phyloP scores from a whole-genome alignment of 108 stramenopile species.

The Nitzschia sp. region DNA sequence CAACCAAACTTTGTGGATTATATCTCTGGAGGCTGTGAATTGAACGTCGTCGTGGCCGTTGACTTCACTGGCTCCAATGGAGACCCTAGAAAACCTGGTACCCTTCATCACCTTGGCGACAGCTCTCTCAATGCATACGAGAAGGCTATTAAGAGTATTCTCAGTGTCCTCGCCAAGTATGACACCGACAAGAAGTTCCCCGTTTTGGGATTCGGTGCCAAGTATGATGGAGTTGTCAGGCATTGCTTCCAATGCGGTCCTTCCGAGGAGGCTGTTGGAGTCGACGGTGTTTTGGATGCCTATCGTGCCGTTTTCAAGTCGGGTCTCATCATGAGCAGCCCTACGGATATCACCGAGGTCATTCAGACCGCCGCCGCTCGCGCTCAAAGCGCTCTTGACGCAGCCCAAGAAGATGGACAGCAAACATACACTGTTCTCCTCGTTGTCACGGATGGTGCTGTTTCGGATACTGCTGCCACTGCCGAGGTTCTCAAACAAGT shows the following conservation, averaged over 20 bases:
- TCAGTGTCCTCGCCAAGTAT: slow-evolving; percentile 66
- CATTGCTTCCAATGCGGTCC: slow-evolving; percentile 77
- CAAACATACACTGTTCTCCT: slow-evolving; percentile 81
- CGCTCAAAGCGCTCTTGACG: slow-evolving; percentile 42
- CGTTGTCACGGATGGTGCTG: slow-evolving; percentile 85
- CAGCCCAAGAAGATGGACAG: slow-evolving; percentile 31
- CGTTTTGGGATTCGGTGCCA: slow-evolving; percentile 90
- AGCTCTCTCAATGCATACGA: slow-evolving; percentile 63
- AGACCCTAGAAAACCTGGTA: slow-evolving; percentile 72
- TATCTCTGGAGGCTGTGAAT: slow-evolving; percentile 51
- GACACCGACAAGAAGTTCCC: slow-evolving; percentile 83
- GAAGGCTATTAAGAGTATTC: slow-evolving; percentile 67
- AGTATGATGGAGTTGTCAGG: slow-evolving; percentile 70
- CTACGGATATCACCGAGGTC: slow-evolving; percentile 84
- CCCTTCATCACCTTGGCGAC: slow-evolving; percentile 62
- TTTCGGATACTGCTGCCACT: slow-evolving; percentile 76
- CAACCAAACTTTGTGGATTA: slow-evolving; percentile 50
- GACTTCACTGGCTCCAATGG: slow-evolving; percentile 87
- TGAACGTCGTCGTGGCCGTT: slow-evolving; percentile 73
- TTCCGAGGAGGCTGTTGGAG: slow-evolving; percentile 52
- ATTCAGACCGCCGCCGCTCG: slow-evolving; percentile 66
- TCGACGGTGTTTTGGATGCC: slow-evolving; percentile 73
- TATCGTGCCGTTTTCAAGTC: slow-evolving; percentile 60
- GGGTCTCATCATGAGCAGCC: slow-evolving; percentile 72
- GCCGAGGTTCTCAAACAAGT: slow-evolving; percentile 44